Base-by-base conservation (phyloP, 306 rosid species). In the Elaeagnus macrophylla region DNA sequence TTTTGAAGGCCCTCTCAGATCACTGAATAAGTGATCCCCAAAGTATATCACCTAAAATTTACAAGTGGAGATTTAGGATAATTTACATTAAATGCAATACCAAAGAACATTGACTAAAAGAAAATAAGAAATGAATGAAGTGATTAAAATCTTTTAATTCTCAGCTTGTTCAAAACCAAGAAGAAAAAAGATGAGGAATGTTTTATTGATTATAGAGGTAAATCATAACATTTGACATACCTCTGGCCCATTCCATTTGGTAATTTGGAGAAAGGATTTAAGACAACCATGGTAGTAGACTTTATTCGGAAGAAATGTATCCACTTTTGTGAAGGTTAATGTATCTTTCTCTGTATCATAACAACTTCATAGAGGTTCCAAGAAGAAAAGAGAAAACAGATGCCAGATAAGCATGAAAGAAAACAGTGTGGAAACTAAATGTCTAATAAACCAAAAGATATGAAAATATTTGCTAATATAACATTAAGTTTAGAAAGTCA, bases 241-340 rank as follows among this genome's bases (percentile, higher is more conserved):
- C 97, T 91, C 97, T 9, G 94, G 97, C 64, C 97, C 97, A 48
- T 82, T 76, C 95, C 97, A 91, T 81, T 80, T 72, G 39, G 95
- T 86, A 69, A 90, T 84, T 64, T 86, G 75, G 70, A 91, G 95
- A 71, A 91, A 91, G 61, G 94, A 74, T 74, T 91, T 81, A 67
- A 91, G 94, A 79, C 94, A 86, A 65, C 97, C 97, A 37, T 78
- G 94, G 79, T 91, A 86, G 59, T 86, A 86, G 47, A 91, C 63
- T 75, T 82, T 78, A 71, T 78, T 59, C 12, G 88, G 94, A 72
- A 79, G 89, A 72, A 91, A 91, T 20, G 65, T 18, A 43, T 91
- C 94, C 58, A 91, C 97, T 82, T 86, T 86, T 44, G 78, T 81
- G 68, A 81, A 91, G 76, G 97, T 75, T 74, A 91, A 75, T 37